Conservation (phyloP, 768 basidiomycete species). For the Leccinum longicurvipes region DNA sequence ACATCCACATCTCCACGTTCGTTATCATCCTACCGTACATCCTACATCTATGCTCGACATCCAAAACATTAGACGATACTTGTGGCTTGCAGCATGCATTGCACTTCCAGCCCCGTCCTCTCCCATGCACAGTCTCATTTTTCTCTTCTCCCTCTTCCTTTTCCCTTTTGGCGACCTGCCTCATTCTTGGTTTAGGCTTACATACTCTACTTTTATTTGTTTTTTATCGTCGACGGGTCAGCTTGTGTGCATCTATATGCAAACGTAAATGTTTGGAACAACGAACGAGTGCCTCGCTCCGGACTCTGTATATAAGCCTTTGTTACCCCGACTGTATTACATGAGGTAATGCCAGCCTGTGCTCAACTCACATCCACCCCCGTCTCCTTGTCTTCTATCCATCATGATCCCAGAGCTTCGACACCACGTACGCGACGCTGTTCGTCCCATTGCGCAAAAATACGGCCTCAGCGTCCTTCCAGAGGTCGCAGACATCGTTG, state of each 20-base stretch:
- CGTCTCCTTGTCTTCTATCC: not conserved
- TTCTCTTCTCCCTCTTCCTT: not conserved
- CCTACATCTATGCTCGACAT: constrained; percentile 14
- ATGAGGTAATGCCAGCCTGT: constrained; percentile 18
- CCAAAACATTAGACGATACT: constrained; percentile 28
- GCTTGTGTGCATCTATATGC: constrained; percentile 23
- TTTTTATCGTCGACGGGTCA: constrained; percentile 30
- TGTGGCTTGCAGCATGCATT: constrained; percentile 26
- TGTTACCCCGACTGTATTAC: constrained; percentile 7
- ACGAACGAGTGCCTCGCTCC: not conserved
- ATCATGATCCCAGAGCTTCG: constrained; percentile 31
- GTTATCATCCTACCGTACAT: constrained; percentile 28
- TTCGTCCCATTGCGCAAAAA: constrained; percentile 26
- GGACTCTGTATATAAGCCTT: constrained; percentile 4
- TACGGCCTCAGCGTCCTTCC: constrained; percentile 55
- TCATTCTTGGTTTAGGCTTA: constrained; percentile 24
- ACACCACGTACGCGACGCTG: constrained; percentile 26
- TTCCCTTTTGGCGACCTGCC: not conserved
- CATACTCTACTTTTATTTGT: constrained; percentile 33
- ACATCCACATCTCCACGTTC: constrained; percentile 24
- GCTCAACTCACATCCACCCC: not conserved
- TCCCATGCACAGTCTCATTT: constrained; percentile 3
- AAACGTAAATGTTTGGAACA: constrained; percentile 30
- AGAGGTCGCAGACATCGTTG: constrained; percentile 51
- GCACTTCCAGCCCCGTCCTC: constrained; percentile 11